Conservation (phyloP, 2,329 filamentous ascomycete species). For the Alternaria sp. region DNA sequence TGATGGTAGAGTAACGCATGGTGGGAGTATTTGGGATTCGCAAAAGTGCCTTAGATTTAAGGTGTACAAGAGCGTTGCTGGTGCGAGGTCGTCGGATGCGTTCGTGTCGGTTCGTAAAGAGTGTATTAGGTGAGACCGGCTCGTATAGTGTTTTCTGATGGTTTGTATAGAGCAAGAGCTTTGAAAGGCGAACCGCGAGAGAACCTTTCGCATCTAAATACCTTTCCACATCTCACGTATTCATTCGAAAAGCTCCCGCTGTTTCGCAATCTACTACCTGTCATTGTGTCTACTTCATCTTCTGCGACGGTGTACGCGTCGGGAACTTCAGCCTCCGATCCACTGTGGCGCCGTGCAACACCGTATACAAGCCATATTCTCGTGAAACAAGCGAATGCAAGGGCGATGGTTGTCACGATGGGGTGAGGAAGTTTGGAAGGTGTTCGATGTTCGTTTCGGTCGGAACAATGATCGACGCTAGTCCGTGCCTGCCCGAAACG, state of each 20-base stretch:
- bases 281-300: neutral
- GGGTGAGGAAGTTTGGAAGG: slow-evolving; percentile 21
- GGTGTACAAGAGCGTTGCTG: neutral
- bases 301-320: neutral
- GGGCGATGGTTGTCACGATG: slow-evolving; percentile 14
- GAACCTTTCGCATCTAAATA: neutral
- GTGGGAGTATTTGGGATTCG: neutral
- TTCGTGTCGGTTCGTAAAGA: slow-evolving; percentile 10
- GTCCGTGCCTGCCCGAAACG: slow-evolving; percentile 24
- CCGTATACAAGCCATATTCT: neutral
- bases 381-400: slow-evolving; percentile 5
- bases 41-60: neutral
- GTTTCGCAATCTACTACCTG: neutral
- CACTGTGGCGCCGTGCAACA: neutral
- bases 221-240: neutral
- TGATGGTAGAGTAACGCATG: slow-evolving; percentile 19
- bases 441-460: slow-evolving; percentile 35
- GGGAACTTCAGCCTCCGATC: slow-evolving; percentile 2
- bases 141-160: slow-evolving; percentile 13
- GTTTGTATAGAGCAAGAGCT: slow-evolving; percentile 6
- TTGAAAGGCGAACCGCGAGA: slow-evolving; percentile 1
- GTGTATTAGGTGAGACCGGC: slow-evolving; percentile 28
- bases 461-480: slow-evolving; percentile 16
- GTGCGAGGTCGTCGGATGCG: neutral
- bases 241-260: slow-evolving; percentile 7